These are phyloP conservation scores for Pyrenula aspistea DNA, from an alignment of 495 filamentous ascomycete genomes.

Conservation along the genomic window DNA sequence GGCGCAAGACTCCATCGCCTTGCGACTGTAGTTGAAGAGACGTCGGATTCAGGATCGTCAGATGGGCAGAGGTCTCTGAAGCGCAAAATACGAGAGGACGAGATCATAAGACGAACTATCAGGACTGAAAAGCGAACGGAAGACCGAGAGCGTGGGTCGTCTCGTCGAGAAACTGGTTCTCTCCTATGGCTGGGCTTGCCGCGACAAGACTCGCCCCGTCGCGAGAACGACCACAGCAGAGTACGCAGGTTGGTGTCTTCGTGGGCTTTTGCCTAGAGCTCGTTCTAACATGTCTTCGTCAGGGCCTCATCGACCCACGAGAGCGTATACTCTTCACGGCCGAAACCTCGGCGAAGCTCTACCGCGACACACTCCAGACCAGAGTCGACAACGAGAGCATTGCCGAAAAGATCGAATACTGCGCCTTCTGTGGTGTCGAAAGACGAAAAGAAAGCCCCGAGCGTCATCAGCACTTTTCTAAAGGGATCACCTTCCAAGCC, in stretches of 20 bases:
- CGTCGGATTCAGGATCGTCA: neutral
- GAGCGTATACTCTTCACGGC: neutral
- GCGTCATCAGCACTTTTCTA: constrained; percentile 14
- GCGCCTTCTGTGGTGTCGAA: constrained; percentile 24
- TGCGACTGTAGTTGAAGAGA: neutral
- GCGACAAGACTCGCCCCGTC: neutral
- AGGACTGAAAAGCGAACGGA: neutral
- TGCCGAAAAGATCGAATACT: constrained; percentile 12
- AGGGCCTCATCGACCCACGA: neutral
- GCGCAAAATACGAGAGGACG: neutral
- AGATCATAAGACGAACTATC: neutral
- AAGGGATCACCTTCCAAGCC: constrained; percentile 12
- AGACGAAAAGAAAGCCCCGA: constrained; percentile 14
- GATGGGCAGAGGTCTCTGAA: neutral
- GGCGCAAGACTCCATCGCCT: neutral
- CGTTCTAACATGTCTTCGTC: neutral
- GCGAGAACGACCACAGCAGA: neutral
- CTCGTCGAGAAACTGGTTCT: neutral
- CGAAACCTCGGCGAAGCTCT: constrained; percentile 9
- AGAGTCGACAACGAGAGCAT: constrained; percentile 1
- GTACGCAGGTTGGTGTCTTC: neutral
- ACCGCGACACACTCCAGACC: constrained; percentile 23
- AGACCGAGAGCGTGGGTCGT: neutral
- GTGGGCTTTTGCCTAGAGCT: neutral
- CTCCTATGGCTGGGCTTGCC: neutral